Conservation (phyloP, 257 asterid species). For the Phtheirospermum japonicum region DNA sequence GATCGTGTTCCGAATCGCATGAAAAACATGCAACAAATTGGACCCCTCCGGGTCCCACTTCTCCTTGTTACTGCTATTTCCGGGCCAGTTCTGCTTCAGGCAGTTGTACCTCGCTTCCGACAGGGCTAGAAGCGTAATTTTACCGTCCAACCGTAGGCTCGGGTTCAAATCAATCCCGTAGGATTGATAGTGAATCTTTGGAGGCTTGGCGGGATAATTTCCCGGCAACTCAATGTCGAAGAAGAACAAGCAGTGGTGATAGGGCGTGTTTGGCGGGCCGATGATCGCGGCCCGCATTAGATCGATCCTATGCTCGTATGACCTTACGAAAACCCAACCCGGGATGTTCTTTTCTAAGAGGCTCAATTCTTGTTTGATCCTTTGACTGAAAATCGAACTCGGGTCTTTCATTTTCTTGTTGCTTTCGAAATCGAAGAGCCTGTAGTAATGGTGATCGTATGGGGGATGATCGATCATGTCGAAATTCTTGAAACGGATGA, state of each 20-base stretch:
- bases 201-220: constrained; percentile 35
- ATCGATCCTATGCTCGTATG: constrained; percentile 27
- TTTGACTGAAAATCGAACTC: background rate
- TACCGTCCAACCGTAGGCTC: constrained; percentile 18
- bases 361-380: constrained; percentile 30
- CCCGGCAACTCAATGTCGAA: constrained; percentile 34
- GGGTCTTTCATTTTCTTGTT: background rate
- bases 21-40: constrained; percentile 28
- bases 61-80: background rate
- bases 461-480: constrained; percentile 10
- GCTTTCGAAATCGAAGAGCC: background rate
- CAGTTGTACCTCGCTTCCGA: constrained; percentile 5
- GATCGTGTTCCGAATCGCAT: constrained; percentile 24
- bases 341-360: constrained; percentile 20
- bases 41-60: constrained; percentile 20
- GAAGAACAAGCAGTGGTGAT: constrained; percentile 37
- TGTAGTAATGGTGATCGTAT: constrained; percentile 30
- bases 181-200: constrained; percentile 32
- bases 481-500: constrained; percentile 29
- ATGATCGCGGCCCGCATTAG: constrained; percentile 39
- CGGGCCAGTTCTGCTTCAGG: background rate
- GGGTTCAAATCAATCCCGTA: constrained; percentile 26
- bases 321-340: constrained; percentile 27
- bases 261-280: constrained; percentile 31
- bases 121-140: constrained; percentile 10